Percentiles rank a stretch among this genome's conserved stretches.
Evolutionary conservation across 2,329 filamentous ascomycete genomes (phyloP).

Genomic region (Zasmidium angulare): DNA sequence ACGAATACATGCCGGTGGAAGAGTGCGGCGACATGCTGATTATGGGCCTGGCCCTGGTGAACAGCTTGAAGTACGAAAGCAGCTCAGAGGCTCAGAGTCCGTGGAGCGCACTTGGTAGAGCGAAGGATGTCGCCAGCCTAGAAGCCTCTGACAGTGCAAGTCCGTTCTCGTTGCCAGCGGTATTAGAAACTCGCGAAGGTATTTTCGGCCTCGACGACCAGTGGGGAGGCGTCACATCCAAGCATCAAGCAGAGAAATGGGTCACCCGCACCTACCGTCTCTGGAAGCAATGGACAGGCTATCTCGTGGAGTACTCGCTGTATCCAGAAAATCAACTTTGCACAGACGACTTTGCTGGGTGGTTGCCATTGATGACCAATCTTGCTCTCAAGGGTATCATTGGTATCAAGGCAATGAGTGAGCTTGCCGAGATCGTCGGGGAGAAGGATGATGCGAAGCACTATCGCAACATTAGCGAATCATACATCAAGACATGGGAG

Average conservation of each 20-base stretch:
- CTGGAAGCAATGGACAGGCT: constrained; percentile 76
- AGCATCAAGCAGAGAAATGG: constrained; percentile 62
- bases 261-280: constrained; percentile 68
- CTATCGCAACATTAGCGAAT: constrained; percentile 60
- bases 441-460: constrained; percentile 57
- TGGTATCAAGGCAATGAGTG: constrained; percentile 75
- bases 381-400: constrained; percentile 82
- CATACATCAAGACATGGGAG: constrained; percentile 73
- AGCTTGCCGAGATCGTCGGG: constrained; percentile 64
- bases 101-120: constrained; percentile 51
- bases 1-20: constrained; percentile 75
- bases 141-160: constrained; percentile 41
- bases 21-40: constrained; percentile 76
- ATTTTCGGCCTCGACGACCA: constrained; percentile 60
- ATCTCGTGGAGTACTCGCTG: constrained; percentile 72
- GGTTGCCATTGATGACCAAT: constrained; percentile 76
- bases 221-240: constrained; percentile 57
- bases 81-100: constrained; percentile 57
- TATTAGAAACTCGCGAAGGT: constrained; percentile 50
- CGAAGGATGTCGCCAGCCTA: constrained; percentile 17
- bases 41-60: constrained; percentile 66
- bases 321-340: constrained; percentile 75
- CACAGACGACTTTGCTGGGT: constrained; percentile 82
- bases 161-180: constrained; percentile 44
- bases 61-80: constrained; percentile 66